A percentile compares a stretch with the other conserved stretches of the same genome.
Evolutionary conservation across 108 stramenopile species (phyloP).

Genomic region (Cylindrotheca fusiformis): DNA sequence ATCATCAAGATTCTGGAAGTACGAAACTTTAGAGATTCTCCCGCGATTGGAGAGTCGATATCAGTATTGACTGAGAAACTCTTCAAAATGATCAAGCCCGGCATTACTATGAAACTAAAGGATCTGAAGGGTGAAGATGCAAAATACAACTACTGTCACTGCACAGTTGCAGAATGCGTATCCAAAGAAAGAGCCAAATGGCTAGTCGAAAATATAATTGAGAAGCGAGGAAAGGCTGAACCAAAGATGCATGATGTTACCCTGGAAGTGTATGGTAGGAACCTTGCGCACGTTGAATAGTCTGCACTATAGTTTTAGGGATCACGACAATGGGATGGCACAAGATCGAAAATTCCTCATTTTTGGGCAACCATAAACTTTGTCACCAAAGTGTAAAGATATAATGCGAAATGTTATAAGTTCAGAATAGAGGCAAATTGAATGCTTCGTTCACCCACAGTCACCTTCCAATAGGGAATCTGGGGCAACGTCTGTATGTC

Average conservation of each 20-base stretch:
- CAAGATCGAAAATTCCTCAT: too few relatives aligned
- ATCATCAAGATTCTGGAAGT: background rate
- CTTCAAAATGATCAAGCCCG: background rate
- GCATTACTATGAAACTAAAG: background rate
- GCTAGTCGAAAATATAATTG: background rate
- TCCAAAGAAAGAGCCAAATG: background rate
- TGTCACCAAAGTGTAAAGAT: too few relatives aligned
- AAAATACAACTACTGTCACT: background rate
- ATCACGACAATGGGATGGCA: too few relatives aligned
- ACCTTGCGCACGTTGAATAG: background rate
- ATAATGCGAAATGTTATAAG: too few relatives aligned
- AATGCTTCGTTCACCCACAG: too few relatives aligned
- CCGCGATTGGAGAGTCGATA: background rate
- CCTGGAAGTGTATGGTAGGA: background rate
- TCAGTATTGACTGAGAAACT: background rate
- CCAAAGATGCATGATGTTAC: background rate
- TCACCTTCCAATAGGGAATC: too few relatives aligned
- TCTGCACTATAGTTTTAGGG: too few relatives aligned
- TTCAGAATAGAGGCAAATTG: too few relatives aligned
- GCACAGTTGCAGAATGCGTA: background rate
- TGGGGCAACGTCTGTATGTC: too few relatives aligned
- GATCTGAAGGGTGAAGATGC: background rate
- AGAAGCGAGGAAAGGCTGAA: background rate
- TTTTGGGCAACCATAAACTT: too few relatives aligned
- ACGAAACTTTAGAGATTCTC: background rate